Base-by-base conservation (phyloP, 768 basidiomycete genomes). In the Rhodotorula graminis region DNA sequence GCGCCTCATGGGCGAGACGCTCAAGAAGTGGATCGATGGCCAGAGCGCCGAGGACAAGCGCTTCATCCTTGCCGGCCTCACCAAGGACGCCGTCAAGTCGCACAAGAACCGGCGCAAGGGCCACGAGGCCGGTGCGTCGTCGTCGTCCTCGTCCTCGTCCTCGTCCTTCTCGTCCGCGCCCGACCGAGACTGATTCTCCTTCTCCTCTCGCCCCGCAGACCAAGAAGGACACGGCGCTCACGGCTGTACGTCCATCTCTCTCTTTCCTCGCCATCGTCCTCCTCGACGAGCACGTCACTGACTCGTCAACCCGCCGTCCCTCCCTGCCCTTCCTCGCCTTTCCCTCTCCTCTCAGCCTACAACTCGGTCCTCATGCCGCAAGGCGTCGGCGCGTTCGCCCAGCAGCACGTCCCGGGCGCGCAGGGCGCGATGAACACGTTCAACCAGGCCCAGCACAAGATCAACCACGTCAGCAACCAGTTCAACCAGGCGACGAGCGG, bases 1-100 rank as follows among this genome's bases (percentile, higher is more conserved):
- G 80, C 84, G 85, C 65, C 87, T 90, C 76, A 92, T 93, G 90
- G 86, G 86, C 74, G 83, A 85, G 60, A 81, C 79, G 90, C 71
- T 85, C 86, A 71, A 74, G 60, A 31, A 15, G 7, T 74, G 67
- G 72, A 69, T 74, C 64, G 68, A 74, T 29, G 3, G 23, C 11
- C 82, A 80, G 53, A 81, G 80, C 55, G 91, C 90, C 90, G 82
- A 87, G 52, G 79, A 84, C 61, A 62, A 62, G 61, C 61, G 29
- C 29, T 33, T 50, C 61, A 62, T 86, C 50, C 77, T 92, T 52
- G 61, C 73, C 80, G 82, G 42, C 86, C 88, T 33, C 84, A 74
- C 70, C 57, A 72, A 89, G 79, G 83, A 88, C 19, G 80, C 87
- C 0, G 89, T 92, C 1, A 85, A 88, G 10, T 86, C 86, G 74